Conservation (phyloP, 805 yeast genomes). For the Candida hispaniensis region DNA sequence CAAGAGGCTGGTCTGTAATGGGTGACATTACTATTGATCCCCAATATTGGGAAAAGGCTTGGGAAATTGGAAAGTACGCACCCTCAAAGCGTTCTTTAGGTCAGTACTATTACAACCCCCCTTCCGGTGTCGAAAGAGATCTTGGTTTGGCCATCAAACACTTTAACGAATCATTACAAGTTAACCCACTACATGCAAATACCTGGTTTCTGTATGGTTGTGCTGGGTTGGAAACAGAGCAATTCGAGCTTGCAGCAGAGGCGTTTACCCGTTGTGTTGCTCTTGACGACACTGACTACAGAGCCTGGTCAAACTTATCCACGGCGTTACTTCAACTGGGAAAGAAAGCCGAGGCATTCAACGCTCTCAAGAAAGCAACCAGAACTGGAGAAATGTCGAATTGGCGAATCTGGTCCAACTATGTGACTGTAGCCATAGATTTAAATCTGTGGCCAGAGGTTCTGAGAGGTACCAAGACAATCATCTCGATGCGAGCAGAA, state of each 20-base stretch:
- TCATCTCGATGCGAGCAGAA: conserved; percentile 48
- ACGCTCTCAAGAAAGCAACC: conserved; percentile 73
- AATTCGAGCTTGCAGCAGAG: conserved; percentile 71
- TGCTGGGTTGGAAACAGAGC: conserved; percentile 62
- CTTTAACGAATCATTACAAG: conserved; percentile 60
- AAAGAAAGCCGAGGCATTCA: conserved; percentile 67
- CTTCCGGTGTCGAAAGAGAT: conserved; percentile 39
- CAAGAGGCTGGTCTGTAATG: conserved; percentile 68
- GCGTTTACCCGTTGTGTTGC: conserved; percentile 89
- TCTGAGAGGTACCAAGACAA: conserved; percentile 55
- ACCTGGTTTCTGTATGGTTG: conserved; percentile 94
- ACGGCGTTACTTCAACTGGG: conserved; percentile 58
- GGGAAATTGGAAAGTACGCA: conserved; percentile 76
- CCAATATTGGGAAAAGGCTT: conserved; percentile 65
- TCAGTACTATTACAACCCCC: conserved; percentile 57
- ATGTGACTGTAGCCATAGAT: conserved; percentile 67
- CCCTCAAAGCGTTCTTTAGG: conserved; percentile 81
- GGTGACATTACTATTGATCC: conserved; percentile 84
- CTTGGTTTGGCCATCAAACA: conserved; percentile 47
- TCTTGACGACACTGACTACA: conserved; percentile 66
- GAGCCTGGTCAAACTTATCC: conserved; percentile 88
- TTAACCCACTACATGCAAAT: conserved; percentile 62
- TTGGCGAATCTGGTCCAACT: conserved; percentile 90
- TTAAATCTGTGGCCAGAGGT: conserved; percentile 86
- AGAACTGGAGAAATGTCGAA: conserved; percentile 53